Evolutionary conservation across 129 eudicot species (phyloP).

Genomic region (Deinandra increscens): DNA sequence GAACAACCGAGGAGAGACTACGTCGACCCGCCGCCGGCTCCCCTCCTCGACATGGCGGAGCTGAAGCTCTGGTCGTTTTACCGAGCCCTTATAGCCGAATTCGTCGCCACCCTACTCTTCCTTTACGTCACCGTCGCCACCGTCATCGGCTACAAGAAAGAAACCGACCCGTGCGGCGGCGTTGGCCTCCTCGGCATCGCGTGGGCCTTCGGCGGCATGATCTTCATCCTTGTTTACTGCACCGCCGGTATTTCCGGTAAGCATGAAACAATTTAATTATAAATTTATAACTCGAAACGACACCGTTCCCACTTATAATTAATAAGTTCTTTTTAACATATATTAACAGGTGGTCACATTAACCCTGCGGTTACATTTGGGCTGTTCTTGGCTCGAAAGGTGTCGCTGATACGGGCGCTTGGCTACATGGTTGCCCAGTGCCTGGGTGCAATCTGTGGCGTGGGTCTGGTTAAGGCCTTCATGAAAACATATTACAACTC

Average conservation of each 20-base stretch:
- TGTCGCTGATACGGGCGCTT: slow-evolving; percentile 36
- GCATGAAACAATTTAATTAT: too few species aligned
- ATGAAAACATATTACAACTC: slow-evolving; percentile 38
- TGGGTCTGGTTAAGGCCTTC: slow-evolving; percentile 46
- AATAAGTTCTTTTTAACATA: too few species aligned
- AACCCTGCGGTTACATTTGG: slow-evolving; percentile 65
- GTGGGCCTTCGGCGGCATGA: slow-evolving; percentile 57
- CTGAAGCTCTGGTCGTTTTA: slow-evolving; percentile 46
- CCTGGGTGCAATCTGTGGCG: slow-evolving; percentile 51
- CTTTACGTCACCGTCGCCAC: slow-evolving; percentile 45
- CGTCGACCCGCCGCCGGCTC: slow-evolving; percentile 47
- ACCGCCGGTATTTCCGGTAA: slow-evolving; percentile 53
- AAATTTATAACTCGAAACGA: neutral
- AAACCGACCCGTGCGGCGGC: slow-evolving; percentile 40
- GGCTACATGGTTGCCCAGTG: slow-evolving; percentile 53
- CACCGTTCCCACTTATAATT: neutral
- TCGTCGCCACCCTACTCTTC: slow-evolving; percentile 40
- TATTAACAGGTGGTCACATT: slow-evolving; percentile 43
- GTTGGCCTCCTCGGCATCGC: slow-evolving; percentile 48
- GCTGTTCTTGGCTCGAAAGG: slow-evolving; percentile 47
- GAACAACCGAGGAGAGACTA: slow-evolving; percentile 40
- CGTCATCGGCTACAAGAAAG: slow-evolving; percentile 43
- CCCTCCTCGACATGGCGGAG: slow-evolving; percentile 40
- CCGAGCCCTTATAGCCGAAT: slow-evolving; percentile 39
- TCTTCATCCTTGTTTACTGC: slow-evolving; percentile 47